A percentile compares a stretch with the other conserved stretches of the same genome.
Evolutionary conservation across 1,284 basidiomycete genomes (phyloP).

Genomic region (Boletellus dicymbophilus): DNA sequence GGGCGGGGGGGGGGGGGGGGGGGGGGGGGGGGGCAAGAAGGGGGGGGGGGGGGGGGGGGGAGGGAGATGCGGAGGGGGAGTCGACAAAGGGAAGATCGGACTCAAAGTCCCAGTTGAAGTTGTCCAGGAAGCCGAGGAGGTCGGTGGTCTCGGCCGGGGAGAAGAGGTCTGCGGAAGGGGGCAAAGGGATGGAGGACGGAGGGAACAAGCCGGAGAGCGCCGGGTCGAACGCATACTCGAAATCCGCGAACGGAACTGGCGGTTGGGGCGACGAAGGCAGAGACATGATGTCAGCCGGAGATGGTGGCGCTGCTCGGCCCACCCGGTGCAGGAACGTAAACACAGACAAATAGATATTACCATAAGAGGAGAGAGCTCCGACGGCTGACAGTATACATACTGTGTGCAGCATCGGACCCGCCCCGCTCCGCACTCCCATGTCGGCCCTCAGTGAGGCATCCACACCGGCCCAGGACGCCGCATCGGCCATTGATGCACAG

Average conservation of each 20-base stretch:
- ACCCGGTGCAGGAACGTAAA: constrained; percentile 18
- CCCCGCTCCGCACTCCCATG: constrained; percentile 51
- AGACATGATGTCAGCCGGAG: constrained; percentile 28
- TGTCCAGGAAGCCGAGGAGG: constrained; percentile 75
- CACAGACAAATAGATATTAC: constrained; percentile 22
- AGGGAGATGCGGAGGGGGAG: no score
- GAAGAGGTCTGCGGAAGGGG: constrained; percentile 73
- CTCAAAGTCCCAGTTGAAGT: constrained; percentile 68
- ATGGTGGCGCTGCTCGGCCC: background rate
- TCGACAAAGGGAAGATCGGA: constrained; percentile 25
- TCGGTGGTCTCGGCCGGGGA: constrained; percentile 70
- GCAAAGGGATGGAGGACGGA: constrained; percentile 53
- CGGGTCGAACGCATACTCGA: constrained; percentile 66
- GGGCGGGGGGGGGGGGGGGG: constrained; percentile 12
- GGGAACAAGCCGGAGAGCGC: constrained; percentile 54
- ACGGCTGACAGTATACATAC: constrained; percentile 22
- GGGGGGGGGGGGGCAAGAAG: constrained; percentile 9
- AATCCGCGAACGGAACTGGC: constrained; percentile 59
- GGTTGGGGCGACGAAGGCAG: constrained; percentile 39
- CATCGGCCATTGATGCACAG: constrained; percentile 54
- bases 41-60: constrained; percentile 4
- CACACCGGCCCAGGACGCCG: constrained; percentile 61
- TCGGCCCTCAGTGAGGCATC: constrained; percentile 67
- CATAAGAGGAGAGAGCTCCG: constrained; percentile 23
- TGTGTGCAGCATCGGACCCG: constrained; percentile 34